These are phyloP conservation scores for Rhinocladiella similis DNA, from an alignment of 2,329 filamentous ascomycete genomes.

Conservation along the genomic window DNA sequence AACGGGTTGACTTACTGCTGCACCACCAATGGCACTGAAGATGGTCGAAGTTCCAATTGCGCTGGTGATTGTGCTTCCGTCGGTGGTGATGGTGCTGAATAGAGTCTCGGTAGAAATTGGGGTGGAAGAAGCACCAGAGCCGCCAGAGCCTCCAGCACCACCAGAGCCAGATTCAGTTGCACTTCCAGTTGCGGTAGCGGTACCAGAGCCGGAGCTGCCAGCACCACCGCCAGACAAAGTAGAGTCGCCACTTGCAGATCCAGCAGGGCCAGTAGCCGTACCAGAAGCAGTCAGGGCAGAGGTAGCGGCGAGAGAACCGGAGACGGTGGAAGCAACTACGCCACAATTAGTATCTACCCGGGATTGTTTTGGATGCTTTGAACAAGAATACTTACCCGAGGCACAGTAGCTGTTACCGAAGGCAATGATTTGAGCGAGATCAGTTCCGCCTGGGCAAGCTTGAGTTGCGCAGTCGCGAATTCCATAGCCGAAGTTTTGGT, in stretches of 20 bases:
- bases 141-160: slow-evolving; percentile 12
- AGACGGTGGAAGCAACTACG: slow-evolving; percentile 17
- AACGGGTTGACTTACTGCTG: neutral
- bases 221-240: neutral
- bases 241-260: slow-evolving; percentile 9
- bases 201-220: slow-evolving; percentile 7
- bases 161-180: slow-evolving; percentile 9
- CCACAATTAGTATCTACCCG: slow-evolving; percentile 1
- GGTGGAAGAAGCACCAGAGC: slow-evolving; percentile 19
- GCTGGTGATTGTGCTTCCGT: slow-evolving; percentile 29
- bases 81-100: slow-evolving; percentile 25
- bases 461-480: slow-evolving; percentile 48
- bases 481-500: slow-evolving; percentile 43
- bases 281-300: slow-evolving; percentile 21
- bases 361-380: neutral
- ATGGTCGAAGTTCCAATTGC: slow-evolving; percentile 28
- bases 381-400: slow-evolving; percentile 24
- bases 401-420: slow-evolving; percentile 40
- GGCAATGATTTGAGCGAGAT: slow-evolving; percentile 35
- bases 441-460: slow-evolving; percentile 41
- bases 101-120: slow-evolving; percentile 25
- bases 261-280: slow-evolving; percentile 14
- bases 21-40: slow-evolving; percentile 18
- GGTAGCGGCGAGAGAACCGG: slow-evolving; percentile 14
- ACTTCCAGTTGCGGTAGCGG: slow-evolving; percentile 18